Conservation (phyloP, 176 grass and related monocot species). For the Panicum miliaceum region DNA sequence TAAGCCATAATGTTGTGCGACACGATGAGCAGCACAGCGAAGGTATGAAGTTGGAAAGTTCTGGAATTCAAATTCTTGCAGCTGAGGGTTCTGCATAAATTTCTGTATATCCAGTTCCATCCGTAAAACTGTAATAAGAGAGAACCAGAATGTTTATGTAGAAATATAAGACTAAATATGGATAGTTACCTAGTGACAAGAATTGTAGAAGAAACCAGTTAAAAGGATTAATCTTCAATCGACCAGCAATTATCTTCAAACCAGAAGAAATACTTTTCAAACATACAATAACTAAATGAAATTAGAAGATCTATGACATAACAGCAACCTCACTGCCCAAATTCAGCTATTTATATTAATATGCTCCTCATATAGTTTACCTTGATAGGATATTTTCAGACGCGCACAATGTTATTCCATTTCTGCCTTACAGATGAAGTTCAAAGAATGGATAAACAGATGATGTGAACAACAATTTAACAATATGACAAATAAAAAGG, state of each 20-base stretch:
- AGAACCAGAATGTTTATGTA: constrained; percentile 37
- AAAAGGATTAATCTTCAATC: neutral
- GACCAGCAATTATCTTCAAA: neutral
- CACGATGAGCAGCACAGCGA: constrained; percentile 97
- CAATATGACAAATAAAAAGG: neutral
- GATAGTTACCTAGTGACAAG: neutral
- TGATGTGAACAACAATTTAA: neutral
- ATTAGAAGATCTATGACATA: neutral
- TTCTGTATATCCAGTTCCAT: constrained; percentile 96
- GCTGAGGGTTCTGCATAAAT: constrained; percentile 87
- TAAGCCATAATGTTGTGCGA: constrained; percentile 97
- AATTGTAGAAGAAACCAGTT: constrained; percentile 11
- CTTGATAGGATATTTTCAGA: neutral
- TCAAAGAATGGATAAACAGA: neutral
- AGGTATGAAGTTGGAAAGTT: constrained; percentile 89
- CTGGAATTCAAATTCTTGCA: constrained; percentile 94
- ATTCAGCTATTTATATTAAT: neutral
- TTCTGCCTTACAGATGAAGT: neutral
- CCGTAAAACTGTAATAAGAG: constrained; percentile 71
- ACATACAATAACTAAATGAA: neutral
- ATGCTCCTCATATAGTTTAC: neutral
- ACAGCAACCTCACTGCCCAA: neutral
- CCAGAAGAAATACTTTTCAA: neutral
- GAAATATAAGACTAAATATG: neutral
- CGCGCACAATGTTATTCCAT: neutral